Base-by-base conservation (phyloP, 2,329 filamentous ascomycete species). In the Fusarium subtropicale region DNA sequence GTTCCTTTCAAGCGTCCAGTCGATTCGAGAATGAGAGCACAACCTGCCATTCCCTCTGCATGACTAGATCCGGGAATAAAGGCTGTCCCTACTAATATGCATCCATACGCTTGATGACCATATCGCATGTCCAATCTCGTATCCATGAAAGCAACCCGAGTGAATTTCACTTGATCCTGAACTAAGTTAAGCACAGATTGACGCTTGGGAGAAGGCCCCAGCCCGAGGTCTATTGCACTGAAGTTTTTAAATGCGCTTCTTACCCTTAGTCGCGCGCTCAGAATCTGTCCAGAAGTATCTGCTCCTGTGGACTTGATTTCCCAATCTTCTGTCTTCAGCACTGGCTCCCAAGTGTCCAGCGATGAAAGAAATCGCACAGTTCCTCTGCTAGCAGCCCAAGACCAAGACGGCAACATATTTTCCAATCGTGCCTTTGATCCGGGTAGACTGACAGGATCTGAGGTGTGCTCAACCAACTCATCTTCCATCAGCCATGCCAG, bases 261-360 rank as follows among this genome's bases (percentile, higher is more conserved):
- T 12, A 56, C 38, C 36, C 22, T 30, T 0, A 56, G 31, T 8
- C 44, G 31, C 0, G 41, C 53, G 2, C 2, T 33, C 5, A 56
- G n/a, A 4, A 56, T 11, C 3, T 56, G 53, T 5, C 53, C 53
- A 30, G 53, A 56, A 7, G 53, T 56, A 5, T 56, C 31, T 8
- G 10, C 26, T 13, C 41, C 53, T n/a, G 22, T 4, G 4, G 53
- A 56, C 1, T 48, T 30, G 5, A 56, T 31, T 1, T 48, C 31
- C 41, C 53, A 56, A 3, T 11, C 3, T 11, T 38, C 31, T 18
- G 38, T 31, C 4, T 31, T 2, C 2, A 56, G 9, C 4, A 22
- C 1, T 10, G 41, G 22, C 15, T 47, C n/a, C 53, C 53, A 56
- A 5, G 22, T 24, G 5, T 54, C 51, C 1, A 36, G 22, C 7